Evolutionary conservation across 1,139 yeast genomes (phyloP), one percentile per base, ranked within the genome.

Genomic region (Candida tropicalis): DNA sequence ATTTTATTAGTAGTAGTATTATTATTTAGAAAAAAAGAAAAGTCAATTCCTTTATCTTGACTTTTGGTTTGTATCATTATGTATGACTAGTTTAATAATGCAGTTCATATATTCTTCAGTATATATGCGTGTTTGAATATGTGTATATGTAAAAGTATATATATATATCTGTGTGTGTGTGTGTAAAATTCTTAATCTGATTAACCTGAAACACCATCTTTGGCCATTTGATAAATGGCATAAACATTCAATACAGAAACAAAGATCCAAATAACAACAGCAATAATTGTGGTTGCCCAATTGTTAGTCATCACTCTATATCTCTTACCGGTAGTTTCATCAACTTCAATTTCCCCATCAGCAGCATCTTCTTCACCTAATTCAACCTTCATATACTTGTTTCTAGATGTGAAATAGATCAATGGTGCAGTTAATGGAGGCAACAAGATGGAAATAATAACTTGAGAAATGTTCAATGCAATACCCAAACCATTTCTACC

Each of bases 391-490:
- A 87, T 87, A 39, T 81, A 72, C 18, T 73, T 66, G 54, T 77
- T 81, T 32, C 68, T 71, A 49, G 87, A 79, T 1, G 95, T 87
- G 59, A 87, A 82, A 58, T 81, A 87, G 41, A 87, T 80, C 59
- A 87, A 69, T 4, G 95, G 95, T 2, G 91, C 90, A 11, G 87
- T 81, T 33, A 87, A 67, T 47, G 87, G 80, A 3, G 95, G 95
- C 46, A 87, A 69, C 38, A 86, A 69, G 41, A 87, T 74, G 2
- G 93, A 84, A 38, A 87, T 67, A 1, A 85, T 81, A 25, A 87
- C 89, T 62, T 87, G 95, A 1, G 90, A 81, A 10, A 87, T 84
- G 56, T 87, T 87, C 56, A 85, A 70, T 1, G 89, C 87, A 23
- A 65, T 64, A 11, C 81, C 68, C 32, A 87, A 66, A 0, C 95